A percentile compares a stretch with the other conserved stretches of the same genome.
These are phyloP conservation scores for Fusarium sp. DNA, from an alignment of 2,329 filamentous ascomycete genomes.

Conservation along the genomic window DNA sequence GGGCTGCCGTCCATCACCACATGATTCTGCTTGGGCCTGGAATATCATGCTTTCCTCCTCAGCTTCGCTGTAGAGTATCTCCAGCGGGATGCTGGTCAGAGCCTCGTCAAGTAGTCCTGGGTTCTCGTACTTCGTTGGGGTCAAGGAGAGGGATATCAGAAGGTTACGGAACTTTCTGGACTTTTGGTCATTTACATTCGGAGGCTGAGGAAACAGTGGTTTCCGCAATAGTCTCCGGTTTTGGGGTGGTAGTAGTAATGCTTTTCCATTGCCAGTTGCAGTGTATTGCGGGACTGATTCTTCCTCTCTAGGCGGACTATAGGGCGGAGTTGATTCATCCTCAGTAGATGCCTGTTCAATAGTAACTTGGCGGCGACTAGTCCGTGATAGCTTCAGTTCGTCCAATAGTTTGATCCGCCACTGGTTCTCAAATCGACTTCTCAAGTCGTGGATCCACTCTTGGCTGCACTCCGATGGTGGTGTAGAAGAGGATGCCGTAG, in stretches of 20 bases:
- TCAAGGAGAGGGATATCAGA: not conserved
- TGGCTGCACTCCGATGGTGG: accelerated
- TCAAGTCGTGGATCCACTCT: accelerated
- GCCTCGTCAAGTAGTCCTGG: not conserved
- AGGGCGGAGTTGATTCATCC: not conserved
- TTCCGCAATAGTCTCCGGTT: not conserved
- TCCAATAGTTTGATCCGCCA: not conserved
- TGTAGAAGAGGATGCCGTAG: not conserved
- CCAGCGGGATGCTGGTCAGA: not conserved
- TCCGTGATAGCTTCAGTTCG: not conserved
- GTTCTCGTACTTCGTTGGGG: not conserved
- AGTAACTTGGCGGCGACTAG: not conserved
- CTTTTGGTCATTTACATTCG: not conserved
- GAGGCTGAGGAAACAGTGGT: not conserved
- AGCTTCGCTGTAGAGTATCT: not conserved
- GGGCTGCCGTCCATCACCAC: not conserved
- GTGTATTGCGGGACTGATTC: accelerated
- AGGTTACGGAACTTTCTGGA: not conserved
- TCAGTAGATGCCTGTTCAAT: not conserved
- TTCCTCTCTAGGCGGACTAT: not conserved
- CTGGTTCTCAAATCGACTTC: not conserved
- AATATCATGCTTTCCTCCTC: not conserved
- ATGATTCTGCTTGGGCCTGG: not conserved
- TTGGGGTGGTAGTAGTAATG: not conserved
- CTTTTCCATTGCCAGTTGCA: not conserved